phyloP scores from a whole-genome alignment of 2,329 filamentous ascomycete species.

The Botryosphaeria dothidea region DNA sequence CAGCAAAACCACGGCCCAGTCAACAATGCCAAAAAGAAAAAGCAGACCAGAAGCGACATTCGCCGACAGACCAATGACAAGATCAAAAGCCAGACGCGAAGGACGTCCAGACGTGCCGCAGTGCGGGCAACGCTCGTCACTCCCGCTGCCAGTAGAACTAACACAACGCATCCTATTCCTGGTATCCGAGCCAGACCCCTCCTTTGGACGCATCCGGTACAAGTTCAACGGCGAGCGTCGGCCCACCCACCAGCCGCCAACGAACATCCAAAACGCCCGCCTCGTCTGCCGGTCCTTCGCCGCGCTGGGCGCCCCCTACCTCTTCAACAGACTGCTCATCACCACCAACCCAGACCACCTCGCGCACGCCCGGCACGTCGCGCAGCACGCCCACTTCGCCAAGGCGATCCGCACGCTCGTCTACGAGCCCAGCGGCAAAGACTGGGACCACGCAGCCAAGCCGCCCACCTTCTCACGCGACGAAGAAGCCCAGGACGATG shows the following conservation, averaged over 20 bases:
- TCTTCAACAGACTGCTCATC: neutral
- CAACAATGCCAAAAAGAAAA: neutral
- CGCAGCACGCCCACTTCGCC: neutral
- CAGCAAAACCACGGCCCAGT: neutral
- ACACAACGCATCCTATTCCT: neutral
- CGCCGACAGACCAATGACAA: neutral
- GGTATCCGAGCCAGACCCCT: neutral
- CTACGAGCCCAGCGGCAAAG: neutral
- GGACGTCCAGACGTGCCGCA: neutral
- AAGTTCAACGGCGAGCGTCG: neutral
- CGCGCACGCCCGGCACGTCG: neutral
- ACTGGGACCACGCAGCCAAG: neutral
- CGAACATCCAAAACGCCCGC: neutral
- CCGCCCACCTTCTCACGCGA: too few relatives aligned
- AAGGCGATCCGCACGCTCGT: conserved; percentile 2
- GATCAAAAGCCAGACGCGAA: neutral
- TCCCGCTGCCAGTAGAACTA: neutral
- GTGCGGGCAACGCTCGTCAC: neutral
- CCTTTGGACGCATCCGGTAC: neutral
- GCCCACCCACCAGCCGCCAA: neutral
- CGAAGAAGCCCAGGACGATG: neutral
- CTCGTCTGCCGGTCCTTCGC: conserved; percentile 8
- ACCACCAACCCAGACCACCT: neutral
- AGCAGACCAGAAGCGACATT: neutral
- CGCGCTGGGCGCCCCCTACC: neutral